A percentile compares a stretch with the other conserved stretches of the same genome.
Conservation (phyloP, 371 early-diverging fungal species). For the Actinomortierella wolfii region DNA sequence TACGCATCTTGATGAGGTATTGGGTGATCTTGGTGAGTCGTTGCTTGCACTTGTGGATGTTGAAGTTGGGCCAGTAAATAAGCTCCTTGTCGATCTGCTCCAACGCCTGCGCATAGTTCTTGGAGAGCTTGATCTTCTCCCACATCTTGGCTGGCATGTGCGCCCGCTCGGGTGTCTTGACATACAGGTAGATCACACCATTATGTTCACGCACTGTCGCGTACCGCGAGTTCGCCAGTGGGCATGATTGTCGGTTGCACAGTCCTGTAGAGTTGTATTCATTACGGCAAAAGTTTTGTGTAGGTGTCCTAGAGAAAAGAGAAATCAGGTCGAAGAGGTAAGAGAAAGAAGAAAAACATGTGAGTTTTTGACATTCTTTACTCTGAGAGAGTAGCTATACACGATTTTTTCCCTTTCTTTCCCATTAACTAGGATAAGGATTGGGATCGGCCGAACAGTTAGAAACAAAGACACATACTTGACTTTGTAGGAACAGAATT, state of each 20-base stretch:
- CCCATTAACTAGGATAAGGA: too few relatives aligned
- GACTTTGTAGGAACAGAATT: constrained; percentile 97
- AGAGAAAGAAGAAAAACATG: background rate
- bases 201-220: constrained; percentile 96
- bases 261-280: constrained; percentile 98
- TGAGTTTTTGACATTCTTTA: too few relatives aligned
- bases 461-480: constrained; percentile 61
- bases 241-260: constrained; percentile 97
- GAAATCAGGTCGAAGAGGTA: background rate
- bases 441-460: background rate
- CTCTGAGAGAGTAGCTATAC: too few relatives aligned
- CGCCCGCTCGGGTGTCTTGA: constrained; percentile 98
- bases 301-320: constrained; percentile 65
- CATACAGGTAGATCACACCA: constrained; percentile 88
- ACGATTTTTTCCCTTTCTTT: too few relatives aligned
- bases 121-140: constrained; percentile 93
- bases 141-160: constrained; percentile 96
- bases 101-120: constrained; percentile 93
- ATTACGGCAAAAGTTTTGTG: constrained; percentile 95
- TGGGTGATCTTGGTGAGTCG: constrained; percentile 97
- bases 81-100: constrained; percentile 94
- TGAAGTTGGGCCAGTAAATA: constrained; percentile 90
- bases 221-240: constrained; percentile 97
- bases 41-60: constrained; percentile 98
- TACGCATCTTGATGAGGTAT: constrained; percentile 94